These are phyloP conservation scores for Marvania coccoides DNA, from an alignment of 139 green algal genomes.

Conservation along the genomic window DNA sequence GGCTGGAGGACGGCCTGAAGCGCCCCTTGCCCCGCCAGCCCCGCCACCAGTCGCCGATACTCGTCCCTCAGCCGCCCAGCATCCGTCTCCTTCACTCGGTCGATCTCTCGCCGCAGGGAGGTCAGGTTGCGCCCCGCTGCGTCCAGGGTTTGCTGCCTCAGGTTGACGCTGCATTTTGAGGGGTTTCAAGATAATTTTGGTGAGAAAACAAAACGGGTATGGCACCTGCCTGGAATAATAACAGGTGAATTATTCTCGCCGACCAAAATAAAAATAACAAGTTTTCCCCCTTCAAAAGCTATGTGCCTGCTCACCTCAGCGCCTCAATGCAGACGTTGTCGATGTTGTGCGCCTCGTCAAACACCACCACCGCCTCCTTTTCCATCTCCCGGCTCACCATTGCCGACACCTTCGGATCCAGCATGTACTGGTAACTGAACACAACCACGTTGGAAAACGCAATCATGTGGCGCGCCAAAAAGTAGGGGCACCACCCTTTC, in stretches of 20 bases:
- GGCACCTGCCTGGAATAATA: neutral
- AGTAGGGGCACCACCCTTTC: constrained; percentile 96
- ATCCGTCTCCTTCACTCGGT: constrained; percentile 57
- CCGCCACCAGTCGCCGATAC: constrained; percentile 79
- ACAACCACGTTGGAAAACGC: constrained; percentile 94
- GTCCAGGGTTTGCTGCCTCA: constrained; percentile 83
- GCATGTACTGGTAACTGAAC: constrained; percentile 99
- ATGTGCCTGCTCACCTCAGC: neutral
- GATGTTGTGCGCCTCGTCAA: constrained; percentile 99
- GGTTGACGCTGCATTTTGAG: constrained; percentile 51
- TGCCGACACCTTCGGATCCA: constrained; percentile 85
- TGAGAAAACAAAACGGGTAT: neutral
- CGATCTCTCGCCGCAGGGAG: constrained; percentile 51
- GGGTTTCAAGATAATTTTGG: neutral
- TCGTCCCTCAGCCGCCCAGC: constrained; percentile 66
- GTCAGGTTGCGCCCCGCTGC: constrained; percentile 74
- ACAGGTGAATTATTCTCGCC: neutral
- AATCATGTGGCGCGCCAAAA: constrained; percentile 95
- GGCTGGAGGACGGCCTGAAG: constrained; percentile 8
- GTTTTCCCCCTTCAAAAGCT: neutral
- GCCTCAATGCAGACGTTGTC: constrained; percentile 99
- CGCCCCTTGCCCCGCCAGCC: constrained; percentile 66
- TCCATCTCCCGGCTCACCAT: constrained; percentile 97
- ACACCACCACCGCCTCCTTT: constrained; percentile 95
- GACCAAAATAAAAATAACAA: neutral